Conservation (phyloP, 306 rosid genomes). For the Glycine soja region DNA sequence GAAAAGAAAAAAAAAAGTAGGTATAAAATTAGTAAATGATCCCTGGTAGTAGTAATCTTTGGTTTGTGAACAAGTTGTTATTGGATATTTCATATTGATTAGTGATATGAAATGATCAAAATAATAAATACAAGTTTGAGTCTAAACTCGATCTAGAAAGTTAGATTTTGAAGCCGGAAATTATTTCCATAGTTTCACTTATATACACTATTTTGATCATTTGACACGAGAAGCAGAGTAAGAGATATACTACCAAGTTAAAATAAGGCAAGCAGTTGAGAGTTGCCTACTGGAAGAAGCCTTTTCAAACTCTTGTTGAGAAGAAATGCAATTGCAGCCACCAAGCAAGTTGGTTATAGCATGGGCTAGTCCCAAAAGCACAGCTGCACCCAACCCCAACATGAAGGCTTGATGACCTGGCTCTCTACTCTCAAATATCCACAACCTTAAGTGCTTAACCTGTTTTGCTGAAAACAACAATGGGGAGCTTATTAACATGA, state of each 20-base stretch:
- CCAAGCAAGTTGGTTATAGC: slow-evolving; percentile 76
- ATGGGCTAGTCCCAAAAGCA: slow-evolving; percentile 73
- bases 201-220: background rate
- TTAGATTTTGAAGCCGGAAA: background rate
- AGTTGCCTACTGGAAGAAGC: slow-evolving; percentile 73
- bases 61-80: background rate
- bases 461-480: slow-evolving; percentile 43
- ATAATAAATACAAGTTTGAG: background rate
- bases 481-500: too few relatives aligned
- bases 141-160: background rate
- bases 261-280: slow-evolving; percentile 75
- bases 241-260: slow-evolving; percentile 67
- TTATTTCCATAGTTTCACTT: background rate
- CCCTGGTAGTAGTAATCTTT: background rate
- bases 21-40: background rate
- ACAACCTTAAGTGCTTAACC: slow-evolving; percentile 83
- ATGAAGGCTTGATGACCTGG: slow-evolving; percentile 87
- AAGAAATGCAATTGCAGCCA: slow-evolving; percentile 86
- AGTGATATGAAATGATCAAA: background rate
- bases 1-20: too few relatives aligned
- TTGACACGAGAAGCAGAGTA: background rate
- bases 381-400: slow-evolving; percentile 81
- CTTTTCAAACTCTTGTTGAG: slow-evolving; percentile 81
- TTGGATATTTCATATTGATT: background rate
- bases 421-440: slow-evolving; percentile 94